phyloP scores from a whole-genome alignment of 1,284 basidiomycete genomes.

The Trichosporon sp. region DNA sequence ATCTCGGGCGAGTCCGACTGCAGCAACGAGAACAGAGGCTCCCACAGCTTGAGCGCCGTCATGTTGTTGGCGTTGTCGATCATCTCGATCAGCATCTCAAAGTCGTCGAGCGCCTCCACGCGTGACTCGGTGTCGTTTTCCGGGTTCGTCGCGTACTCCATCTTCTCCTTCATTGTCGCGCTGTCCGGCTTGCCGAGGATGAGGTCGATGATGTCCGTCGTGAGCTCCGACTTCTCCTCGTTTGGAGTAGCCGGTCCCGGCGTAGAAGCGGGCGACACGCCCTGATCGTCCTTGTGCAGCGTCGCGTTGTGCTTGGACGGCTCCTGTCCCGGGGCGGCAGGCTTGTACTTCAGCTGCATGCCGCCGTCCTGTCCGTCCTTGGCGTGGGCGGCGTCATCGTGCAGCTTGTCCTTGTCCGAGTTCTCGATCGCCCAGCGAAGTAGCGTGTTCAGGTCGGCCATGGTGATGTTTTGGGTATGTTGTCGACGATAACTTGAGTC shows the following conservation, averaged over 20 bases:
- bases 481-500: slow-evolving; percentile 3
- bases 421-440: slow-evolving; percentile 45
- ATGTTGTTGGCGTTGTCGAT: slow-evolving; percentile 97
- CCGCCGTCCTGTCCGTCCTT: slow-evolving; percentile 19
- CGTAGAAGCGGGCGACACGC: slow-evolving; percentile 41
- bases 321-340: slow-evolving; percentile 29
- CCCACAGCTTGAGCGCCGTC: slow-evolving; percentile 81
- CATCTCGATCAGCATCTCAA: slow-evolving; percentile 93
- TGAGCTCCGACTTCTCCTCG: slow-evolving; percentile 38
- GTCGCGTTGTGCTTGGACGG: slow-evolving; percentile 32
- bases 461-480: slow-evolving; percentile 12
- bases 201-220: slow-evolving; percentile 73
- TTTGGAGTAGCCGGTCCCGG: slow-evolving; percentile 39
- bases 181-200: slow-evolving; percentile 86
- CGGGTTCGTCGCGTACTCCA: slow-evolving; percentile 71
- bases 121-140: slow-evolving; percentile 67
- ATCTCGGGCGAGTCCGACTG: slow-evolving; percentile 66
- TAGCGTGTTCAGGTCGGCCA: slow-evolving; percentile 36
- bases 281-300: slow-evolving; percentile 50
- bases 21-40: slow-evolving; percentile 71
- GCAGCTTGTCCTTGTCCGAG: slow-evolving; percentile 33
- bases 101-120: slow-evolving; percentile 81
- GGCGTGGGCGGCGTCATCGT: neutral
- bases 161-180: slow-evolving; percentile 82
- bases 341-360: slow-evolving; percentile 47